phyloP scores from a whole-genome alignment of 176 grass and related monocot genomes.

The Canna indica region DNA sequence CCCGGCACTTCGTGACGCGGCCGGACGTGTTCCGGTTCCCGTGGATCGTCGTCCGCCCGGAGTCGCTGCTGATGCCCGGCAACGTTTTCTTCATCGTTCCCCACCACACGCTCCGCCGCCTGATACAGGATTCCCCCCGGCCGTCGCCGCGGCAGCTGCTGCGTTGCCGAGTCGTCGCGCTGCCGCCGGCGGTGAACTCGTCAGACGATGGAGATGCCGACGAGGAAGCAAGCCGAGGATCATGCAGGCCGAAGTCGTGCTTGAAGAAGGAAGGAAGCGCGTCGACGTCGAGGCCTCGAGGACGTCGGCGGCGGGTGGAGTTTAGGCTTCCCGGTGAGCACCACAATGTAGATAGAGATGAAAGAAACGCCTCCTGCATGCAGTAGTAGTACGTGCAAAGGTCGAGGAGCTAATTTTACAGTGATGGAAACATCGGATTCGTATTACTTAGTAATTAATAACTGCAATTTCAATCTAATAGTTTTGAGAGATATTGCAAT shows the following conservation, averaged over 20 bases:
- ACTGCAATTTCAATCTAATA: too few relatives aligned
- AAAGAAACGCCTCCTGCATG: too few relatives aligned
- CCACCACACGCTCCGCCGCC: background rate
- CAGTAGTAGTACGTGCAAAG: too few relatives aligned
- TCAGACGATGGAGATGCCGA: too few relatives aligned
- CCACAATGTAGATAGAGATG: background rate
- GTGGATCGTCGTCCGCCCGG: slow-evolving; percentile 5
- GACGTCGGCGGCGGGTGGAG: background rate
- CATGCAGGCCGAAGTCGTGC: background rate
- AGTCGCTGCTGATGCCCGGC: slow-evolving; percentile 8
- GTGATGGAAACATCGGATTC: too few relatives aligned
- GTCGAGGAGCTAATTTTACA: too few relatives aligned
- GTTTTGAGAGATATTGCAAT: too few relatives aligned
- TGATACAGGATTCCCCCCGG: background rate
- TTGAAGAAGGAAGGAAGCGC: background rate
- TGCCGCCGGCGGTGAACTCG: background rate
- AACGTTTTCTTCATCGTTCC: slow-evolving; percentile 11
- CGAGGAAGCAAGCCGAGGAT: background rate
- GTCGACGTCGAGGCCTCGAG: background rate
- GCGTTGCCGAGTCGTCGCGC: background rate
- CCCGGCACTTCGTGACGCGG: slow-evolving; percentile 11
- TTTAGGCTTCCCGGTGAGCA: slow-evolving; percentile 1
- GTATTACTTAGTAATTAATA: too few relatives aligned
- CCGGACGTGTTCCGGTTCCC: slow-evolving; percentile 13
- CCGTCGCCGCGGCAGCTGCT: too few relatives aligned